phyloP scores from a whole-genome alignment of 306 rosid species.

The Lathyrus sativus region DNA sequence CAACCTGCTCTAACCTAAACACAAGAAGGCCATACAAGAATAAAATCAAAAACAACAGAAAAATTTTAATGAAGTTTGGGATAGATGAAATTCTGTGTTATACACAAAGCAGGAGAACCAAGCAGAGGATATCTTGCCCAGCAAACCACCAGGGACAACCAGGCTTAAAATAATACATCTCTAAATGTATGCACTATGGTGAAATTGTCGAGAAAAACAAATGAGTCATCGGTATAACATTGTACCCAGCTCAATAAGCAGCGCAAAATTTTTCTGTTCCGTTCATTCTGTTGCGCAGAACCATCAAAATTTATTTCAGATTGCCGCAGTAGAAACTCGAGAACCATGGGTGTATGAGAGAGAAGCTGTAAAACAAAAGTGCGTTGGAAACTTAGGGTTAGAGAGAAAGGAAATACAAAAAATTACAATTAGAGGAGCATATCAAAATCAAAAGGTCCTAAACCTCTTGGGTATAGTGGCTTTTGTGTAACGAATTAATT shows the following conservation, averaged over 20 bases:
- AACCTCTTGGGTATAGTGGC: conserved; percentile 85
- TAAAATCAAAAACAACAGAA: conserved; percentile 22
- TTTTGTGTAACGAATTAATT: conserved; percentile 59
- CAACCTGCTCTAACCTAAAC: conserved; percentile 92
- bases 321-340: conserved; percentile 83
- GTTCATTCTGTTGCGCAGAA: conserved; percentile 66
- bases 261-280: conserved; percentile 81
- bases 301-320: conserved; percentile 68
- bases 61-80: conserved; percentile 19
- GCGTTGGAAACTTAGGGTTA: conserved; percentile 16
- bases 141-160: conserved; percentile 32
- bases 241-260: conserved; percentile 98
- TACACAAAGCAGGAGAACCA: conserved; percentile 19
- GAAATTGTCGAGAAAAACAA: conserved; percentile 19
- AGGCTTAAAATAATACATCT: conserved; percentile 11
- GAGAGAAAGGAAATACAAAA: conserved; percentile 26
- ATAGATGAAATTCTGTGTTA: conserved; percentile 25
- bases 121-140: conserved; percentile 26
- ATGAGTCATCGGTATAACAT: conserved; percentile 24
- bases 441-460: conserved; percentile 41
- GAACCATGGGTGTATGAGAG: conserved; percentile 76
- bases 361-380: conserved; percentile 65
- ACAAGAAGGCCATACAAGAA: conserved; percentile 35
- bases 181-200: conserved; percentile 18
- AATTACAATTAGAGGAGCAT: conserved; percentile 9